Conservation (phyloP, 371 early-diverging fungal genomes). For the Mucor saturninus region DNA sequence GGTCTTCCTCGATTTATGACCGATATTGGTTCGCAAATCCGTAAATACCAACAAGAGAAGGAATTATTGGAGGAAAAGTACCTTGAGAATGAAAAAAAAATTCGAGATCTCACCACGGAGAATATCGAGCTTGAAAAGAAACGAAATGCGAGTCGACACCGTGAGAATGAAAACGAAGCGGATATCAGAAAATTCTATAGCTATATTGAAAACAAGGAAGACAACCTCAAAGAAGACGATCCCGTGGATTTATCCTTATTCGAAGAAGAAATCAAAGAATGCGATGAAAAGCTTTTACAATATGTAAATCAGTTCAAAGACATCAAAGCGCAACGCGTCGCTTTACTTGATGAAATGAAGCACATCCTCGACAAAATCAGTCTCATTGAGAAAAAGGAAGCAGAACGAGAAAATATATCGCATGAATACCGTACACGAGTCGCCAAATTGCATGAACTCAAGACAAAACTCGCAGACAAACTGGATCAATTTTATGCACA, state of each 20-base stretch:
- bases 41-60: neutral
- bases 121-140: neutral
- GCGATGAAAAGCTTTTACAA: conserved; percentile 13
- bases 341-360: neutral
- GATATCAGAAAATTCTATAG: conserved; percentile 17
- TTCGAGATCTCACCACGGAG: neutral
- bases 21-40: conserved; percentile 49
- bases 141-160: neutral
- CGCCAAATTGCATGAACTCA: conserved; percentile 11
- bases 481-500: neutral
- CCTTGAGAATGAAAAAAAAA: neutral
- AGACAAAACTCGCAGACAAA: neutral
- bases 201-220: conserved; percentile 32
- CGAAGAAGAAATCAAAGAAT: conserved; percentile 46
- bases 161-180: neutral
- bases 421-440: conserved; percentile 5
- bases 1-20: conserved; percentile 52
- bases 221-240: conserved; percentile 65
- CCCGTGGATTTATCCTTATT: conserved; percentile 66
- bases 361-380: conserved; percentile 12
- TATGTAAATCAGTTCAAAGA: conserved; percentile 20
- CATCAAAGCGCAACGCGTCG: conserved; percentile 9
- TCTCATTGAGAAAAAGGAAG: conserved; percentile 18
- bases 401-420: neutral
- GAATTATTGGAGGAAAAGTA: neutral